phyloP scores from a whole-genome alignment of 768 basidiomycete genomes.

The Rhizopogon roseolus region DNA sequence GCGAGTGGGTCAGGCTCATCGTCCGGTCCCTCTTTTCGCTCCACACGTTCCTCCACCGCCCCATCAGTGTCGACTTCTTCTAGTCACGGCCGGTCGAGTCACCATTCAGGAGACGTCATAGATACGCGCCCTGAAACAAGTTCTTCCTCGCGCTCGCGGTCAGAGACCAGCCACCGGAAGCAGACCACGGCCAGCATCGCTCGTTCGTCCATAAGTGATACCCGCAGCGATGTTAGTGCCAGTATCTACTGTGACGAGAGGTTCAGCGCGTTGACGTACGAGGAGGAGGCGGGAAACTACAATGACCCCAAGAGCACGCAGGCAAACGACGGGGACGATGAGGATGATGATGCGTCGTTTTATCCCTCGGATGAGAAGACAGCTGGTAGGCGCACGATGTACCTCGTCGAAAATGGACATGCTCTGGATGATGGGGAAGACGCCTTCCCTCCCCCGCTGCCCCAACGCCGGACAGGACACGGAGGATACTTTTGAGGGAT shows the following conservation, averaged over 20 bases:
- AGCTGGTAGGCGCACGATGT: slow-evolving; percentile 30
- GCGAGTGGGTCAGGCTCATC: slow-evolving; percentile 23
- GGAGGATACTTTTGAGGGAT: neutral
- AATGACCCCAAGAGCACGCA: neutral
- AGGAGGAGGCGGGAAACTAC: neutral
- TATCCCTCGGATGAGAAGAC: slow-evolving; percentile 23
- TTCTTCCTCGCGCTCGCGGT: slow-evolving; percentile 9
- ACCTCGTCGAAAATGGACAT: slow-evolving; percentile 24
- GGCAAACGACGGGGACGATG: slow-evolving; percentile 22
- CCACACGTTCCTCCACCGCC: slow-evolving; percentile 14
- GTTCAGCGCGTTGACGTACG: slow-evolving; percentile 1
- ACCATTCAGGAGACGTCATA: slow-evolving; percentile 5
- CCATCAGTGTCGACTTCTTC: slow-evolving; percentile 13
- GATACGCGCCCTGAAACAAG: slow-evolving; percentile 17
- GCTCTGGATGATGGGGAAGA: slow-evolving; percentile 12
- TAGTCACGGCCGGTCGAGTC: neutral
- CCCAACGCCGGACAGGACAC: neutral
- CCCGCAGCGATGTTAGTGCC: neutral
- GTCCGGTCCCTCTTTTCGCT: slow-evolving; percentile 23
- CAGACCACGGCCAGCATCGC: slow-evolving; percentile 5
- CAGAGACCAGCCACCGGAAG: slow-evolving; percentile 17
- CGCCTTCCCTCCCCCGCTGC: neutral
- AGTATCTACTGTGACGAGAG: slow-evolving; percentile 3
- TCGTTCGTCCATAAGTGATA: neutral
- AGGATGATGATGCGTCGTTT: slow-evolving; percentile 22